Percentiles rank a stretch among this genome's conserved stretches.
These are phyloP conservation scores for Leptodontidium sp. DNA, from an alignment of 2,329 filamentous ascomycete species.

Conservation along the genomic window DNA sequence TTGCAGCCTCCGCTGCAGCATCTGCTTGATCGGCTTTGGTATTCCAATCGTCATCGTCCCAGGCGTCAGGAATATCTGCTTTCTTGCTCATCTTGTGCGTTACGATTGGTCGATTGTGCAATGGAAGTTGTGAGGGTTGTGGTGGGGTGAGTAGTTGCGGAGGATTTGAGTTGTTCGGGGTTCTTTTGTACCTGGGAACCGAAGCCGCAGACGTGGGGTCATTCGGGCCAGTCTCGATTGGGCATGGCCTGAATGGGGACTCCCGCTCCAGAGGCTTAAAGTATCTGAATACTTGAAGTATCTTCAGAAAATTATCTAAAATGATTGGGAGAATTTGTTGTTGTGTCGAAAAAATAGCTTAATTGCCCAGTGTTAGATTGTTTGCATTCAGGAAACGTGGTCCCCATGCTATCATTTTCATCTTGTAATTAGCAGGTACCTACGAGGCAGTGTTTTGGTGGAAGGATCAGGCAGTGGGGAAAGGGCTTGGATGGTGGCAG, in stretches of 20 bases:
- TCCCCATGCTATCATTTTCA: too few species aligned
- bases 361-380: too few species aligned
- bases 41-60: slow-evolving; percentile 87
- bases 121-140: neutral
- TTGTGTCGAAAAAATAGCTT: too few species aligned
- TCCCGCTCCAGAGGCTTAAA: neutral
- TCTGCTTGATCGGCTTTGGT: slow-evolving; percentile 70
- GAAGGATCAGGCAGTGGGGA: neutral
- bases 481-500: neutral
- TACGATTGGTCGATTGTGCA: neutral
- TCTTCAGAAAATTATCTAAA: neutral
- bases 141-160: neutral
- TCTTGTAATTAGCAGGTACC: too few species aligned
- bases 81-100: slow-evolving; percentile 48
- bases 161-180: neutral
- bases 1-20: slow-evolving; percentile 31
- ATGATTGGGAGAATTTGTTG: neutral
- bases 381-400: too few species aligned
- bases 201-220: slow-evolving; percentile 4
- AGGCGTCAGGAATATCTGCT: slow-evolving; percentile 72
- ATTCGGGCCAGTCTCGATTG: neutral
- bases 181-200: neutral
- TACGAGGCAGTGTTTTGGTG: neutral
- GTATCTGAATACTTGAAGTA: neutral
- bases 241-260: neutral